Evolutionary conservation across 139 green algal genomes (phyloP), one percentile per base, ranked within the genome.

Genomic region (Asterochloris sp.): DNA sequence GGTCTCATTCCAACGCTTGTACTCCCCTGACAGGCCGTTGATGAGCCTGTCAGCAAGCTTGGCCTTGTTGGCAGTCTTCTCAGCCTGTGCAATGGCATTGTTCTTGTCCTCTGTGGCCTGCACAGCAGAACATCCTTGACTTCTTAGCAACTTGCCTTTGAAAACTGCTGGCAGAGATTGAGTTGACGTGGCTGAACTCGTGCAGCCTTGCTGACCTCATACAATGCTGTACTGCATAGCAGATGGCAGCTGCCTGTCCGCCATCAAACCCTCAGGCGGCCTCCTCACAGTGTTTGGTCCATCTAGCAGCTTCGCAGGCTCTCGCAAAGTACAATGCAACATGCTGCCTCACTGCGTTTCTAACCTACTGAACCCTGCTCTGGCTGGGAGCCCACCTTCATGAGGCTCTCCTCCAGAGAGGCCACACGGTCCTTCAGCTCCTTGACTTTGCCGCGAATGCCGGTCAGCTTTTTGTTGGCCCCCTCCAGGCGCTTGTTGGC

Each of bases 41-140:
- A 98, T 96, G 4, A 98, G 90, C 62, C 95, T 90, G 79, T 98
- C 92, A 10, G 95, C 95, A 29, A 98, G 87, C 82, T 89, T 83
- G 2, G 92, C 95, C 88, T 98, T 98, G 78, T 81, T 89, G 54
- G 83, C 84, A 11, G 95, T 98, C 73, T 91, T 91, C 61, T 98
- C 95, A 17, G 95, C 95, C 87, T 94, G 89, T 17, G 92, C 90
- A 29, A 95, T 87, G 24, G 94, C 93, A 8, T 81, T 84, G 81
- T 97, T 97, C 91, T 98, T 98, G 86, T 98, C 94, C 66, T 92
- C 89, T 9, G 94, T 98, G 12, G 95, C 95, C 83, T 93, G 81
- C 66, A 79, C 27, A 71, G n/a, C 66, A 63, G 17, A 80, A 21
- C 47, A 68, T 2, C 1, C 47, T n/a, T 38, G 76, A 15, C 0